Percentiles rank a stretch among this genome's conserved stretches.
Conservation (phyloP, 2,329 filamentous ascomycete genomes). For the Cladosporium sp. region DNA sequence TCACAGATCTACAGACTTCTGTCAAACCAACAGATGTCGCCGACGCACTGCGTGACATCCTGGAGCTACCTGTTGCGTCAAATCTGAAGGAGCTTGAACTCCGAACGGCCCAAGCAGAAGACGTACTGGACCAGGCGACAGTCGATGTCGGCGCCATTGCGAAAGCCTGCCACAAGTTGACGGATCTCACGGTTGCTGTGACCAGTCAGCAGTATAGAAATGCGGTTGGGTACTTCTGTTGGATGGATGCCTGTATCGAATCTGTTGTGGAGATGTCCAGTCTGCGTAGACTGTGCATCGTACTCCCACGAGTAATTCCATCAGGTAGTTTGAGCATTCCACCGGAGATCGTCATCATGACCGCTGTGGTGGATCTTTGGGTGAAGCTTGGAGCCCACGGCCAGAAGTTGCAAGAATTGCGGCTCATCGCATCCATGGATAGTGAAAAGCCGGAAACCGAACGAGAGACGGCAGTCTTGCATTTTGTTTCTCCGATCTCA, state of each 20-base stretch:
- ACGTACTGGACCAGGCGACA: neutral
- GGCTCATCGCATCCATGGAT: neutral
- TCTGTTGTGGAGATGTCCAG: neutral
- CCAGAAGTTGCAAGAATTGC: neutral
- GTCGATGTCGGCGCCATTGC: neutral
- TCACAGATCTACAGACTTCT: neutral
- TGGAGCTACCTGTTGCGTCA: neutral
- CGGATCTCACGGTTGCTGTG: neutral
- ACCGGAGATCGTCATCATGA: neutral
- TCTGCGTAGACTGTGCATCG: neutral
- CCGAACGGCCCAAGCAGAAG: neutral
- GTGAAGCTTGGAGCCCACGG: neutral
- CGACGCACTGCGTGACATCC: neutral
- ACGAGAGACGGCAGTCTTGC: neutral
- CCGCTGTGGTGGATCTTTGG: neutral
- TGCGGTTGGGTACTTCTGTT: constrained; percentile 7
- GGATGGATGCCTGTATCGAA: constrained; percentile 5
- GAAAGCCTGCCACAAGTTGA: neutral
- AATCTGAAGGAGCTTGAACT: neutral
- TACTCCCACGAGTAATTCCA: neutral
- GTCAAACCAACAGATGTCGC: neutral
- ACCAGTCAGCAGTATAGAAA: neutral
- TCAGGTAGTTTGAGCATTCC: neutral
- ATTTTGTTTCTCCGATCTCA: neutral
- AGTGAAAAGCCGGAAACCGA: neutral